phyloP scores from a whole-genome alignment of 768 basidiomycete genomes.

The Boletus subparvulus region DNA sequence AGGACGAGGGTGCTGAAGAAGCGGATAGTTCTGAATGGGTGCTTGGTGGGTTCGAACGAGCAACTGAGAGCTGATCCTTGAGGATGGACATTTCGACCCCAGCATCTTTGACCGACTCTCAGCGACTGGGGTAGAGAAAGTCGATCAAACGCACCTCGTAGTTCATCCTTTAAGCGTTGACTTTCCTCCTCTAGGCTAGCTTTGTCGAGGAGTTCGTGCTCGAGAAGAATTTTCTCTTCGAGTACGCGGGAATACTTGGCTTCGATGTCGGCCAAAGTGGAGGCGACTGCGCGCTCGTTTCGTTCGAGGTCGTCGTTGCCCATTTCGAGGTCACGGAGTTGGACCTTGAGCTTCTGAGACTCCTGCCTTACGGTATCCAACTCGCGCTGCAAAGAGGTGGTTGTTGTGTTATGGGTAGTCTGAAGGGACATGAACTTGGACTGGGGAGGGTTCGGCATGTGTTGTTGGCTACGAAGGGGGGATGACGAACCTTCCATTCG shows the following conservation, averaged over 20 bases:
- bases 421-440: constrained; percentile 85
- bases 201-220: constrained; percentile 92
- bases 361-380: constrained; percentile 79
- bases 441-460: constrained; percentile 36
- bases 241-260: constrained; percentile 84
- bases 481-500: constrained; percentile 81
- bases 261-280: constrained; percentile 81
- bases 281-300: constrained; percentile 86
- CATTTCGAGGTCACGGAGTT: constrained; percentile 89
- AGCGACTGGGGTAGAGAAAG: constrained; percentile 1
- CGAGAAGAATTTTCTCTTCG: constrained; percentile 96
- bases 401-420: constrained; percentile 87
- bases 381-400: constrained; percentile 88
- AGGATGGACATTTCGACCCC: constrained; percentile 82
- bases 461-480: background rate
- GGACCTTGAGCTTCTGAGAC: constrained; percentile 66
- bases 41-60: constrained; percentile 33
- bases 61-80: constrained; percentile 63
- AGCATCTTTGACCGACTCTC: constrained; percentile 56
- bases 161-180: constrained; percentile 89
- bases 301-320: constrained; percentile 97
- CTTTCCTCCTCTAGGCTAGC: constrained; percentile 86
- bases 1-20: constrained; percentile 33
- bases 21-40: constrained; percentile 28
- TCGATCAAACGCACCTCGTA: constrained; percentile 70